Percentiles rank a stretch among this genome's conserved stretches.
Conservation (phyloP, 495 filamentous ascomycete species). For the Trichoderma virens region DNA sequence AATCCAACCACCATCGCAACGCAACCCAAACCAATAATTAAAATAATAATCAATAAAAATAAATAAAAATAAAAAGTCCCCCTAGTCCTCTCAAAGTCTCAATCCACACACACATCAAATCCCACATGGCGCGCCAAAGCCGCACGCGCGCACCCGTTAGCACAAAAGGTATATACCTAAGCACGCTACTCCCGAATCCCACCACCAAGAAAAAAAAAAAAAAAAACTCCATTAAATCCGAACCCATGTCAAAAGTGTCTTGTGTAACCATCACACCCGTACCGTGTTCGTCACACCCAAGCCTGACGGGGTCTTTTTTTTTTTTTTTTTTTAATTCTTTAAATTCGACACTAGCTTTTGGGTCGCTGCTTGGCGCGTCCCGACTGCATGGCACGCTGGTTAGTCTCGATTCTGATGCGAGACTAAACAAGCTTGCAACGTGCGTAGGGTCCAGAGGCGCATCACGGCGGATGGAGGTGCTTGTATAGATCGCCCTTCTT, state of each 20-base stretch:
- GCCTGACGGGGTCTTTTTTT: not conserved
- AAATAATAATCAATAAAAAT: not conserved
- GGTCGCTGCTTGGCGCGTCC: not conserved
- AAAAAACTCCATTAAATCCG: not conserved
- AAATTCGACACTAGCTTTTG: not conserved
- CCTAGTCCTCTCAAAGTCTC: not conserved
- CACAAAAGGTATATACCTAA: too few relatives aligned
- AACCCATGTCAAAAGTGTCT: not conserved
- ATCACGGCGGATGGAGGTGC: not conserved
- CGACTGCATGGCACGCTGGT: not conserved
- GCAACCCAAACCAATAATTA: too few relatives aligned
- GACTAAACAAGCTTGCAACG: not conserved
- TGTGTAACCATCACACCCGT: not conserved
- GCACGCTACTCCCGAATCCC: not conserved
- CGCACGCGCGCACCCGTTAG: too few relatives aligned
- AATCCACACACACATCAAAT: too few relatives aligned
- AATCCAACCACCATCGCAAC: not conserved
- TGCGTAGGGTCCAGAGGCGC: not conserved
- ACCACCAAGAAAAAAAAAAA: not conserved
- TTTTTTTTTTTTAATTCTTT: not conserved
- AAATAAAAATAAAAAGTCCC: not conserved
- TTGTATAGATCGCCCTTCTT: not conserved
- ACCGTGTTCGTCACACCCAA: conserved; percentile 2
- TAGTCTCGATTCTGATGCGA: not conserved
- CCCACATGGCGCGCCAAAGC: too few relatives aligned